Percentiles rank a stretch among this genome's conserved stretches.
These are phyloP conservation scores for Boechera divaricarpa DNA, from an alignment of 345 rosid genomes.

Conservation along the genomic window DNA sequence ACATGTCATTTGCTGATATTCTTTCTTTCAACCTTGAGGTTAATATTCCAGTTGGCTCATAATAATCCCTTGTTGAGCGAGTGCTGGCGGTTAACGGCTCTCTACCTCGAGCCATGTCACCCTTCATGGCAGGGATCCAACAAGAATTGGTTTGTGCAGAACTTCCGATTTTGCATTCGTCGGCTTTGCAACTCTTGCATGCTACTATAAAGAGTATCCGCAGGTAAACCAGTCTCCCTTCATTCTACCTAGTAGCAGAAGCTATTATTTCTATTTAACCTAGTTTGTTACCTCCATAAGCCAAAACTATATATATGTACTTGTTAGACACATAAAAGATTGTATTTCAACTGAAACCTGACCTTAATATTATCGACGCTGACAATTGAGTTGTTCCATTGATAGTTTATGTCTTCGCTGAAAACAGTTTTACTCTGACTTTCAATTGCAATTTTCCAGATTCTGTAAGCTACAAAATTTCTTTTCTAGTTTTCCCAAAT, in stretches of 20 bases:
- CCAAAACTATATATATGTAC: not conserved
- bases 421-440: not conserved
- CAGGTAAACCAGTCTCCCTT: conserved; percentile 51
- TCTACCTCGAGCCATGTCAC: conserved; percentile 51
- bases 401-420: conserved; percentile 12
- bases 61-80: conserved; percentile 80
- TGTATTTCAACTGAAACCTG: conserved; percentile 10
- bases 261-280: not conserved
- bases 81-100: conserved; percentile 83
- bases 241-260: conserved; percentile 8
- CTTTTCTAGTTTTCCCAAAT: not conserved
- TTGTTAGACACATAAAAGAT: conserved; percentile 2
- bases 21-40: conserved; percentile 53
- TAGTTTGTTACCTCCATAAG: not conserved
- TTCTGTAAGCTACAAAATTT: no score
- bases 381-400: conserved; percentile 4
- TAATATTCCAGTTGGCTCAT: conserved; percentile 59
- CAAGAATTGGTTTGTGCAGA: conserved; percentile 77
- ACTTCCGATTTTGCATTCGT: conserved; percentile 76
- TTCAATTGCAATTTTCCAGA: no score
- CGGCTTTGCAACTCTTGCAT: conserved; percentile 66
- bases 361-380: not conserved
- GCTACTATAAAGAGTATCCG: conserved; percentile 69
- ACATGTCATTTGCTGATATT: conserved; percentile 26
- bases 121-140: conserved; percentile 65